Conservation (phyloP, 1,139 yeast species). For the Hyphopichia fennica region DNA sequence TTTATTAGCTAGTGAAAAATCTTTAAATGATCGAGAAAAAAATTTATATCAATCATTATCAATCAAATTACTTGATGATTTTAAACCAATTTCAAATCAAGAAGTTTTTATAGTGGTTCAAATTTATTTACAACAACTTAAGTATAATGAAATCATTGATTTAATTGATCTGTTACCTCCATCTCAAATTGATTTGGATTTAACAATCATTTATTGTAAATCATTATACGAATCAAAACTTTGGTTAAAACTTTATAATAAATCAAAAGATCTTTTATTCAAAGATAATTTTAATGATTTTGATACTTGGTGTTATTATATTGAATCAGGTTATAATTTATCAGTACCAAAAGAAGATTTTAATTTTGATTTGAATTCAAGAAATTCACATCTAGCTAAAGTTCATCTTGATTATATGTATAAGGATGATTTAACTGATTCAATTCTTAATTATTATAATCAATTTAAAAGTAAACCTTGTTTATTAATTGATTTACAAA, state of each 20-base stretch:
- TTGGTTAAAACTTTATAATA: conserved; percentile 43
- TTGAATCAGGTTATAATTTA: conserved; percentile 24
- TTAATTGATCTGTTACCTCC: conserved; percentile 28
- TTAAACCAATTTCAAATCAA: conserved; percentile 5
- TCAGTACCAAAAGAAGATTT: conserved; percentile 17
- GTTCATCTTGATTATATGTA: conserved; percentile 43
- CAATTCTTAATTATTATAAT: conserved; percentile 42
- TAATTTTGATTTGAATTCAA: conserved; percentile 28
- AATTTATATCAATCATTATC: conserved; percentile 59
- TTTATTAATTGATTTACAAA: conserved; percentile 57
- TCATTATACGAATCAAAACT: conserved; percentile 35
- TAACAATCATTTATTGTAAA: conserved; percentile 52
- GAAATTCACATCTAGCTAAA: conserved; percentile 59
- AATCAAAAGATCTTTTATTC: conserved; percentile 35
- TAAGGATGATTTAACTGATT: conserved; percentile 16
- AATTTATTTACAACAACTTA: conserved; percentile 16
- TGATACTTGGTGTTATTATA: conserved; percentile 56
- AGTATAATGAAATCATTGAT: conserved; percentile 27
- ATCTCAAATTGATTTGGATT: conserved; percentile 51
- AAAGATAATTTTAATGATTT: conserved; percentile 54
- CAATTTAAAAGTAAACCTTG: conserved; percentile 53
- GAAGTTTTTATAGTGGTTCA: conserved; percentile 6
- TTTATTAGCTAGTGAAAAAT: conserved; percentile 22
- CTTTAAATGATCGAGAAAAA: conserved; percentile 39
- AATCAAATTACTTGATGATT: conserved; percentile 23